phyloP scores from a whole-genome alignment of 2,329 filamentous ascomycete species.

The Tetracladium maxilliforme region DNA sequence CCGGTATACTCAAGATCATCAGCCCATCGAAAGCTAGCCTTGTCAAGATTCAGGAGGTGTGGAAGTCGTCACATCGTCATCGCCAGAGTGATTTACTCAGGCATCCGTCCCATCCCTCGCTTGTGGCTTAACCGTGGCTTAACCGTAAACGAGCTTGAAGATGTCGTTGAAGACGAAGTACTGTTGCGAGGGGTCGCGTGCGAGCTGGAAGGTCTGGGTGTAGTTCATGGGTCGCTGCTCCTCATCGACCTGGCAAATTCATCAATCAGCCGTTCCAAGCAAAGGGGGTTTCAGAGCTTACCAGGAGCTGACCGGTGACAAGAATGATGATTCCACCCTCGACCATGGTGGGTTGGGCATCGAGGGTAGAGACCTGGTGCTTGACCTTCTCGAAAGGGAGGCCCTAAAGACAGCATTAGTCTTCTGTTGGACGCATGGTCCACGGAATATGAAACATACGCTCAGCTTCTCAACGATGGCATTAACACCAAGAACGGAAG shows the following conservation, averaged over 20 bases:
- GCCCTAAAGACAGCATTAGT: slow-evolving; percentile 27
- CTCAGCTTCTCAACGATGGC: slow-evolving; percentile 68
- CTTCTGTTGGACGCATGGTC: slow-evolving; percentile 1
- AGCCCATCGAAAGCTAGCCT: too few relatives aligned
- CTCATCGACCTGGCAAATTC: slow-evolving; percentile 58
- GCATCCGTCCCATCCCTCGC: too few relatives aligned
- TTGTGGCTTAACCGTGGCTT: too few relatives aligned
- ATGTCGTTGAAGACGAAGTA: slow-evolving; percentile 91
- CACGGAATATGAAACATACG: slow-evolving; percentile 31
- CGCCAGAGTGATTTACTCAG: too few relatives aligned
- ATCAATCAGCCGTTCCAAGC: slow-evolving; percentile 2
- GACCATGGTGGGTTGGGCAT: slow-evolving; percentile 64
- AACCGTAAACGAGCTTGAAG: slow-evolving; percentile 75
- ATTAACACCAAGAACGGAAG: slow-evolving; percentile 45
- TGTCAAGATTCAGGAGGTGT: too few relatives aligned
- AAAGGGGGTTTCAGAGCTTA: slow-evolving; percentile 26
- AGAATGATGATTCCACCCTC: slow-evolving; percentile 66
- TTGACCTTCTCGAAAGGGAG: slow-evolving; percentile 72
- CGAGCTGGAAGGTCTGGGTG: slow-evolving; percentile 77
- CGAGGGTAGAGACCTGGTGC: slow-evolving; percentile 64
- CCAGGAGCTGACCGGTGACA: slow-evolving; percentile 74
- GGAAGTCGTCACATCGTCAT: too few relatives aligned
- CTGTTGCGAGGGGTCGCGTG: slow-evolving; percentile 47
- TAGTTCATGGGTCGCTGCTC: slow-evolving; percentile 81
- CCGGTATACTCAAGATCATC: too few relatives aligned